phyloP scores from a whole-genome alignment of 805 yeast genomes.

The Ogataea minuta region DNA sequence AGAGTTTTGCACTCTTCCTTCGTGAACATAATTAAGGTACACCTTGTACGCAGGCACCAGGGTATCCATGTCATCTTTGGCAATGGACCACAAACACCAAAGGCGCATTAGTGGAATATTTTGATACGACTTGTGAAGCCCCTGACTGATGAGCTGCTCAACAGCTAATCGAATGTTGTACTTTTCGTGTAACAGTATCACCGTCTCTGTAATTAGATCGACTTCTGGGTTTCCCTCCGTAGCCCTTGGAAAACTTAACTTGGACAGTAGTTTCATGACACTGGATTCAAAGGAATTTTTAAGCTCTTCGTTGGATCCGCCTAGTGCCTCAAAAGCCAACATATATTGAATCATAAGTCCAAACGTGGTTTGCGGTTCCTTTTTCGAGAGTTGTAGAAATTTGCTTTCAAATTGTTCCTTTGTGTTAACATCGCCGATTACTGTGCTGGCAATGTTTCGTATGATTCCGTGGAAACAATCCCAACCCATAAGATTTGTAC shows the following conservation, averaged over 20 bases:
- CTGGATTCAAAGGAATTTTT: constrained; percentile 9
- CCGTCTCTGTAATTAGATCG: constrained; percentile 35
- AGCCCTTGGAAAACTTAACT: constrained; percentile 45
- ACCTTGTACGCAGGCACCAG: constrained; percentile 38
- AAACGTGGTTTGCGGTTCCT: constrained; percentile 3
- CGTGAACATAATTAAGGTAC: constrained; percentile 40
- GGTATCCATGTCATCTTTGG: constrained; percentile 21
- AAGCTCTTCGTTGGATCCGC: constrained; percentile 2
- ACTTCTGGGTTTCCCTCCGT: constrained; percentile 31
- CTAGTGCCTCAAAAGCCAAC: constrained; percentile 19
- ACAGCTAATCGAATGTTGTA: constrained; percentile 21
- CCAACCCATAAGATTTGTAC: constrained; percentile 28
- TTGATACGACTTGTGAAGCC: constrained; percentile 47
- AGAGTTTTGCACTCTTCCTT: constrained; percentile 35
- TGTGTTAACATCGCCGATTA: constrained; percentile 4
- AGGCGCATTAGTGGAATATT: constrained; percentile 38
- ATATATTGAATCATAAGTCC: constrained; percentile 17
- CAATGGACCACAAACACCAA: constrained; percentile 32
- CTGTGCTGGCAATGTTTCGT: constrained; percentile 3
- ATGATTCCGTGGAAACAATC: constrained; percentile 16
- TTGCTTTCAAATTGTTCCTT: constrained; percentile 7
- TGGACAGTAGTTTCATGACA: constrained; percentile 19
- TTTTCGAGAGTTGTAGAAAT: constrained; percentile 8
- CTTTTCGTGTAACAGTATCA: constrained; percentile 18
- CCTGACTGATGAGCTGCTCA: constrained; percentile 29